phyloP scores from a whole-genome alignment of 2,329 filamentous ascomycete species.

The Pseudogymnoascus pannorum region DNA sequence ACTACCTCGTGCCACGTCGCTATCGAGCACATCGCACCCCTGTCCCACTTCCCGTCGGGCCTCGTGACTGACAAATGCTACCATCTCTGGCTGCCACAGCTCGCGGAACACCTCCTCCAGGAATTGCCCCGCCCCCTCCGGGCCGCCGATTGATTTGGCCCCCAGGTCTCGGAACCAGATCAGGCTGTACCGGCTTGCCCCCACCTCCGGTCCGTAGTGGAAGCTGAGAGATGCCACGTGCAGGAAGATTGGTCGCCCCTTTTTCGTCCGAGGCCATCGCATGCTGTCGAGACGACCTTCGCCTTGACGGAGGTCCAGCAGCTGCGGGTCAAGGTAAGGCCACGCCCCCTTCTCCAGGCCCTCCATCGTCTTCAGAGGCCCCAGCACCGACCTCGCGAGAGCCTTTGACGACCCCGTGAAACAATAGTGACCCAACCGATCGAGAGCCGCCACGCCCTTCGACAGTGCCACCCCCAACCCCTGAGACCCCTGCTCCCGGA shows the following conservation, averaged over 20 bases:
- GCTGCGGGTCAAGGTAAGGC: no score
- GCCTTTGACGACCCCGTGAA: no score
- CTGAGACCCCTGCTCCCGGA: no score
- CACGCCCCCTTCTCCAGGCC: no score
- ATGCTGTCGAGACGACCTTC: not conserved
- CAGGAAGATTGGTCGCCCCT: not conserved
- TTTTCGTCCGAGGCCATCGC: not conserved
- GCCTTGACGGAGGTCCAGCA: no score
- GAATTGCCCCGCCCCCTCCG: not conserved
- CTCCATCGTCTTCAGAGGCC: no score
- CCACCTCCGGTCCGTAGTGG: not conserved
- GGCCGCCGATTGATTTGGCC: slow-evolving; percentile 4
- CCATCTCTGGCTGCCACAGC: not conserved
- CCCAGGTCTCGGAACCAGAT: slow-evolving; percentile 1
- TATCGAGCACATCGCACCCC: not conserved
- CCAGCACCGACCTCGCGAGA: no score
- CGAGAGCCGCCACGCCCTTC: no score
- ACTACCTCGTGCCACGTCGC: not conserved
- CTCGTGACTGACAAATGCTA: not conserved
- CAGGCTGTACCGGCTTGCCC: not conserved
- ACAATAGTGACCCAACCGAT: no score
- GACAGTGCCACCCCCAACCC: no score
- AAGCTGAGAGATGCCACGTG: not conserved
- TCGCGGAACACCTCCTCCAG: not conserved
- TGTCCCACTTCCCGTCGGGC: not conserved